Conservation (phyloP, 768 basidiomycete species). For the Phlebiopsis flavidoalba region DNA sequence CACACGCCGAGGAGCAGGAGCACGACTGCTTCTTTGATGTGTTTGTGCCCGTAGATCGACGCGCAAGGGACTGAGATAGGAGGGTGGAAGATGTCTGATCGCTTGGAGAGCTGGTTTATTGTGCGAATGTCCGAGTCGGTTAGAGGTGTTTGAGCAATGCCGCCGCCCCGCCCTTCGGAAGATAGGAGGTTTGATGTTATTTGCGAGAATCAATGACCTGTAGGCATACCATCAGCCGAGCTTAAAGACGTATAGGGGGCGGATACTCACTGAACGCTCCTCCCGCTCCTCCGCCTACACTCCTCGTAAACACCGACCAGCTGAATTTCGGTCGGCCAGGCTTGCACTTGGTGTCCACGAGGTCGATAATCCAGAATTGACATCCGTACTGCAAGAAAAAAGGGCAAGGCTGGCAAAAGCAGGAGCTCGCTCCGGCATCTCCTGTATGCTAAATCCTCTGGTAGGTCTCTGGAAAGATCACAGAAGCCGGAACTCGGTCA, state of each 20-base stretch:
- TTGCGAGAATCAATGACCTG: constrained; percentile 90
- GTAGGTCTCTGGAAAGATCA: constrained; percentile 91
- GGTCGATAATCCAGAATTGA: constrained; percentile 93
- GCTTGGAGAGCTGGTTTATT: constrained; percentile 91
- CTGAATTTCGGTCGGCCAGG: constrained; percentile 97
- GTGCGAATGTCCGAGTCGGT: constrained; percentile 93
- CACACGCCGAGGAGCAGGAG: constrained; percentile 93
- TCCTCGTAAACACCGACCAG: constrained; percentile 93
- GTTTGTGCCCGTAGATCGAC: constrained; percentile 94
- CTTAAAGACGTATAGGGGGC: not conserved
- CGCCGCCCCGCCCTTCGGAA: constrained; percentile 89
- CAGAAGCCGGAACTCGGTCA: constrained; percentile 92
- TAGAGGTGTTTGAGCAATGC: constrained; percentile 87
- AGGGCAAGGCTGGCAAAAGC: constrained; percentile 95
- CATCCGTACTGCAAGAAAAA: constrained; percentile 94
- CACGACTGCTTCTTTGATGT: constrained; percentile 91
- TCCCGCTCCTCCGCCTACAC: constrained; percentile 84
- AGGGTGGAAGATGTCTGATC: constrained; percentile 81
- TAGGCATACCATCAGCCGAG: not conserved
- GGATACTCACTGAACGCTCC: constrained; percentile 83
- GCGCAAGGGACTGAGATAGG: constrained; percentile 92
- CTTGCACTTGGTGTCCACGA: constrained; percentile 96
- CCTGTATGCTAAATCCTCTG: constrained; percentile 97
- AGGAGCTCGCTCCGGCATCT: constrained; percentile 98
- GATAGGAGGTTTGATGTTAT: constrained; percentile 93